Percentiles rank a stretch among this genome's conserved stretches.
Evolutionary conservation across 495 filamentous ascomycete species (phyloP).

Genomic region (Penicillium arizonense): DNA sequence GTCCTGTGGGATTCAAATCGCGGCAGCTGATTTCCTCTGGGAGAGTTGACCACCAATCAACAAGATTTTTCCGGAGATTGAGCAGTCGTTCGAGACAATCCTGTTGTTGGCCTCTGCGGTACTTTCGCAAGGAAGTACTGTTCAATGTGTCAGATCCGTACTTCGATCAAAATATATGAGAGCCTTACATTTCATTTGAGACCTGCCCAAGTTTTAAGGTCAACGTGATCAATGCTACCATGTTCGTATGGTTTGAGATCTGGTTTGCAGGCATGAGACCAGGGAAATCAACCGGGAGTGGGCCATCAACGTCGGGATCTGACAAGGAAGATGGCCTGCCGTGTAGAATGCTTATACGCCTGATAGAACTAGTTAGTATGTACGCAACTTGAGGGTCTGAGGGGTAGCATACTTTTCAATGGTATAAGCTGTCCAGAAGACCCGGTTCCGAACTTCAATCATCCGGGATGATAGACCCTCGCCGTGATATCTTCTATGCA

Average conservation of each 20-base stretch:
- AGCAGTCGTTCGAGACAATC: slow-evolving; percentile 45
- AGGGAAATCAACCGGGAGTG: slow-evolving; percentile 44
- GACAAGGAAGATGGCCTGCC: slow-evolving; percentile 46
- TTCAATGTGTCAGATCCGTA: too few relatives aligned
- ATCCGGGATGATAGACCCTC: slow-evolving; percentile 42
- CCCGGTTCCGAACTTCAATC: slow-evolving; percentile 47
- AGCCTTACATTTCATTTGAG: slow-evolving; percentile 36
- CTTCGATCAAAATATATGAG: too few relatives aligned
- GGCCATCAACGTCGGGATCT: slow-evolving; percentile 46
- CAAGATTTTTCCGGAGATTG: slow-evolving; percentile 38
- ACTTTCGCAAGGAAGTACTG: slow-evolving; percentile 32
- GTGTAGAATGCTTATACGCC: slow-evolving; percentile 45
- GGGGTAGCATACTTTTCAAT: slow-evolving; percentile 41
- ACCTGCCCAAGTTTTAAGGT: slow-evolving; percentile 46
- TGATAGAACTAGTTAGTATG: slow-evolving; percentile 15
- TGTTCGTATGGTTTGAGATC: slow-evolving; percentile 44
- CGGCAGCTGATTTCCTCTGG: slow-evolving; percentile 43
- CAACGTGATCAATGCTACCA: slow-evolving; percentile 44
- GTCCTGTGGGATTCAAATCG: slow-evolving; percentile 37
- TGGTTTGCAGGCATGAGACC: slow-evolving; percentile 35
- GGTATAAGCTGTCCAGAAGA: slow-evolving; percentile 53
- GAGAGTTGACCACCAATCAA: slow-evolving; percentile 51
- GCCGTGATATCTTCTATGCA: slow-evolving; percentile 50
- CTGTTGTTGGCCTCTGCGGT: slow-evolving; percentile 40
- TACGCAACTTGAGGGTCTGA: background rate